A percentile compares a stretch with the other conserved stretches of the same genome.
phyloP scores from a whole-genome alignment of 2,329 filamentous ascomycete genomes.

The Colletotrichum liaoningense region DNA sequence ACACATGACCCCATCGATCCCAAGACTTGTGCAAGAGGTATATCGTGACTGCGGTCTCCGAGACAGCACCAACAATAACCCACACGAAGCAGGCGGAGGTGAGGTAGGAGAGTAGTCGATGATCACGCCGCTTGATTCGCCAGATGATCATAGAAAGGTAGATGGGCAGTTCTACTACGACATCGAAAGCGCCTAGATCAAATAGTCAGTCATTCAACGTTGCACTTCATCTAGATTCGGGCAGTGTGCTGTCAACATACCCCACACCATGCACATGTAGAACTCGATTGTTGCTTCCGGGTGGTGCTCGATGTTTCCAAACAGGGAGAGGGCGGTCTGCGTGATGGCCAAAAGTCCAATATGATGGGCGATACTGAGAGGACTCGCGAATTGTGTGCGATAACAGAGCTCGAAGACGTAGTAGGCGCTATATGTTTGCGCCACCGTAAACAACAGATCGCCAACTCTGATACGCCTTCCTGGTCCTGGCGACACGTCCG shows the following conservation, averaged over 20 bases:
- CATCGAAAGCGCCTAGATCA: constrained; percentile 19
- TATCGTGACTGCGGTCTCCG: constrained; percentile 29
- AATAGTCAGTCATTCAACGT: not conserved
- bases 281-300: constrained; percentile 32
- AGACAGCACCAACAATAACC: constrained; percentile 15
- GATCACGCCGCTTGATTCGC: constrained; percentile 19
- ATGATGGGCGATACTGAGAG: constrained; percentile 35
- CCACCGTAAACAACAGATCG: constrained; percentile 32
- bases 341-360: constrained; percentile 34
- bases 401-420: constrained; percentile 37
- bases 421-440: constrained; percentile 35
- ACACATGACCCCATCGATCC: constrained; percentile 30
- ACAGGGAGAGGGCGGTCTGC: constrained; percentile 32
- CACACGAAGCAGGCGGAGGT: constrained; percentile 15
- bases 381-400: constrained; percentile 35
- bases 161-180: constrained; percentile 30
- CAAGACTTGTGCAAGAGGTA: constrained; percentile 34
- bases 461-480: constrained; percentile 27
- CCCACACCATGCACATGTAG: constrained; percentile 37
- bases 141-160: constrained; percentile 35
- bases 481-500: constrained; percentile 8
- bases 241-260: not conserved
- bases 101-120: constrained; percentile 19
- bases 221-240: not conserved
- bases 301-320: constrained; percentile 20